Conservation (phyloP, 306 rosid species). For the Clitoria ternatea region DNA sequence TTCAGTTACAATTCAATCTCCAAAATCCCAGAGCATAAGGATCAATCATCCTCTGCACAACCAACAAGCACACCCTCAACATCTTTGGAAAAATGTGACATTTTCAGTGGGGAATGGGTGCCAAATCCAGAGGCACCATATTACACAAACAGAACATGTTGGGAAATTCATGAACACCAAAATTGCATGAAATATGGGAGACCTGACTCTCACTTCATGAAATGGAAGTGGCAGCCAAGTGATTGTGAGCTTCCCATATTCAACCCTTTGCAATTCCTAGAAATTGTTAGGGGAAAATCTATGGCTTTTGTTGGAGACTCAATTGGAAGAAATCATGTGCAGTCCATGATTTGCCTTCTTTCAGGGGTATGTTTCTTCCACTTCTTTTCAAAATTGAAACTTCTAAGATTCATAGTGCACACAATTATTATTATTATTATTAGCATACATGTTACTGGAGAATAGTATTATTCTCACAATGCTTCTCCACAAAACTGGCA, state of each 20-base stretch:
- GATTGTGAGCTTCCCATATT: constrained; percentile 69
- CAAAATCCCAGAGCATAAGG: not conserved
- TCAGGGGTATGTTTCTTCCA: no score
- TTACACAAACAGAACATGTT: constrained; percentile 64
- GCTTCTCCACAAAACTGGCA: no score
- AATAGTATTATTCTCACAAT: not conserved
- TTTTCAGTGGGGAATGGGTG: constrained; percentile 77
- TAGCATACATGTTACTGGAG: no score
- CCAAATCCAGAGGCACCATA: constrained; percentile 71
- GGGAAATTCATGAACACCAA: constrained; percentile 82
- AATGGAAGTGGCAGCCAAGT: constrained; percentile 87
- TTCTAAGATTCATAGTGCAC: no score
- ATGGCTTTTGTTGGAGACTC: constrained; percentile 94
- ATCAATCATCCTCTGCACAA: not conserved
- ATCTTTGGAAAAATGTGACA: constrained; percentile 47
- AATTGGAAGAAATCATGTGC: constrained; percentile 83
- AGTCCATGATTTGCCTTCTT: constrained; percentile 65
- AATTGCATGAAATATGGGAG: constrained; percentile 84
- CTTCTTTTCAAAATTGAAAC: no score
- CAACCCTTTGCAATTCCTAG: constrained; percentile 72
- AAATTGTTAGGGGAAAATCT: constrained; percentile 64
- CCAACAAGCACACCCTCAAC: constrained; percentile 22
- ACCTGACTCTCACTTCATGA: constrained; percentile 78
- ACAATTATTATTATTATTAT: no score
- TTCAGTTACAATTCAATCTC: constrained; percentile 25